Base-by-base conservation (phyloP, 176 grass and related monocot species). In the Thalia dealbata region DNA sequence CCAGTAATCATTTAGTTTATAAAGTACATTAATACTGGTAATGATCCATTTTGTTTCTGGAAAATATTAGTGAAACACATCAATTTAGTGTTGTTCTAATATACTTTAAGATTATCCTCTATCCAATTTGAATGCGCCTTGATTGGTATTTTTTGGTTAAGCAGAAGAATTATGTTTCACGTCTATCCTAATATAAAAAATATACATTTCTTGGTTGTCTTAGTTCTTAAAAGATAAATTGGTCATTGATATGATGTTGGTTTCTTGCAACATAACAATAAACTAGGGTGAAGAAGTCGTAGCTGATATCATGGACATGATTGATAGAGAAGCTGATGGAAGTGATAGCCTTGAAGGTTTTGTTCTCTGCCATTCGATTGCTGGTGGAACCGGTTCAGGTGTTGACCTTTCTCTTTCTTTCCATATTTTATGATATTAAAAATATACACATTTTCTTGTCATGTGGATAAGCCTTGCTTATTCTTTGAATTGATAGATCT, bases 351-450 rank as follows among this genome's bases (percentile, higher is more conserved):
- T 99, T 23, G 95, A 99, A 64, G 95, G 90, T 64, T 99, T 99
- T 80, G 95, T 99, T 56, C 81, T 99, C 44, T 99, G 95, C 44
- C 95, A 99, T 75, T 99, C 95, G 46, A 91, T 99, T 60, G 95
- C 95, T 85, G 90, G 95, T 79, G 95, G 95, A 81, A 99, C 95
- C 69, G 95, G 95, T 61, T 99, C 95, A 99, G 95, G 95, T 95
- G 59, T 59, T 76, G 74, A 68, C n/a, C 29, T 38, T 6, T 14
- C 21, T 46, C 0, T 82, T 61, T 66, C 65, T 56, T 69, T 26
- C 25, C 70, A 69, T 45, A 15, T 25, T 25, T 61, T 75, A 25
- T 3, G 80, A 78, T 73, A 42, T 16, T 64, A 29, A 63, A 52
- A 48, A 43, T 9, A 29, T 80, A n/a, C 18, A n/a, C 22, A 19